Conservation (phyloP, 345 rosid species). For the Eucalyptus guilfoylei region DNA sequence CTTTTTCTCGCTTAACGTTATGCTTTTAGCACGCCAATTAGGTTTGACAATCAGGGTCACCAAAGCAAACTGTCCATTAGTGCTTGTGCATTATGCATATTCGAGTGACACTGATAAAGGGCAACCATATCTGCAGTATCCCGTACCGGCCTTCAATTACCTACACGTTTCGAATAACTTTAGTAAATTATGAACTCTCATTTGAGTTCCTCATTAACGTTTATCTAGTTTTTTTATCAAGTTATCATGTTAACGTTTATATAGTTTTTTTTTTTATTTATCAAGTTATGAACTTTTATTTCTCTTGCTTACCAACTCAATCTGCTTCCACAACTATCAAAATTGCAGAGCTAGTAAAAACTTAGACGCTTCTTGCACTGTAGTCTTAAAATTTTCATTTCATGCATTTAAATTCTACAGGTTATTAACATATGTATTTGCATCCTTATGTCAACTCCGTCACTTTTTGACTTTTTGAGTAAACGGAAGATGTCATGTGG, state of each 20-base stretch:
- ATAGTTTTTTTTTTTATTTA: not conserved
- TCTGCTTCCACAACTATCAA: not conserved
- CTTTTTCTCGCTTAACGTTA: not conserved
- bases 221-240: not conserved
- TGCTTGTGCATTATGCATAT: not conserved
- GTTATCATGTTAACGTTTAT: not conserved
- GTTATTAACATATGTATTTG: not conserved
- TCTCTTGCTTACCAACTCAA: not conserved
- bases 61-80: not conserved
- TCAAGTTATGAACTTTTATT: not conserved
- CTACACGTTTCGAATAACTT: not conserved
- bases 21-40: not conserved
- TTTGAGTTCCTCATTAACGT: not conserved
- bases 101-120: not conserved
- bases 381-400: not conserved
- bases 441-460: not conserved
- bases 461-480: not conserved
- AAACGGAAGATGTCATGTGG: not conserved
- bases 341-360: not conserved
- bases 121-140: not conserved
- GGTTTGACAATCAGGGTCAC: not conserved
- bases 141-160: not conserved
- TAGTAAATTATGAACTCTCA: not conserved
- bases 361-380: not conserved
- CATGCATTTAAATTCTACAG: not conserved